Percentiles rank a stretch among this genome's conserved stretches.
Evolutionary conservation across 257 asterid species (phyloP).

Genomic region (Cruciata laevipes): DNA sequence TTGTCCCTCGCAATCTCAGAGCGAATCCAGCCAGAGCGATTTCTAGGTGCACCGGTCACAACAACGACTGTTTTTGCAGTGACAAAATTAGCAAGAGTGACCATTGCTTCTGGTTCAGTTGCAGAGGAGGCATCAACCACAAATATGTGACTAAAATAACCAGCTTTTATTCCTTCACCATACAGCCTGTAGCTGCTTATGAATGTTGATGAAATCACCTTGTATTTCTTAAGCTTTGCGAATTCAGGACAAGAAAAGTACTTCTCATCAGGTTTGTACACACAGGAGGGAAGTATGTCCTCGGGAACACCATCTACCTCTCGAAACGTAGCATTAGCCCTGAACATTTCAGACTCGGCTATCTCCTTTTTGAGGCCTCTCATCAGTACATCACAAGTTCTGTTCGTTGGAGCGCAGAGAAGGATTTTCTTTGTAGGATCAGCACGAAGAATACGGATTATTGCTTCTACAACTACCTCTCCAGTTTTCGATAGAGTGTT

Average conservation of each 20-base stretch:
- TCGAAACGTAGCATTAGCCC: constrained; percentile 29
- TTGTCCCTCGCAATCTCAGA: constrained; percentile 22
- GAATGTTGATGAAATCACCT: constrained; percentile 17
- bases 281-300: constrained; percentile 22
- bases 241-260: constrained; percentile 20
- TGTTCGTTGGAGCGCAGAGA: constrained; percentile 21
- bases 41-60: constrained; percentile 14
- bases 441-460: not conserved
- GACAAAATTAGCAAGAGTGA: constrained; percentile 20
- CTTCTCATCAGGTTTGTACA: not conserved
- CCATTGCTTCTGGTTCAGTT: constrained; percentile 25
- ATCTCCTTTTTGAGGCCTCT: constrained; percentile 17
- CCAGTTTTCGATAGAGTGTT: not conserved
- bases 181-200: constrained; percentile 20
- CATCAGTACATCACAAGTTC: constrained; percentile 22
- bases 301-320: constrained; percentile 21
- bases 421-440: constrained; percentile 17
- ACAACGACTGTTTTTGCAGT: constrained; percentile 16
- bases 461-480: constrained; percentile 11
- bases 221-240: not conserved
- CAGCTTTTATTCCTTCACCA: constrained; percentile 17
- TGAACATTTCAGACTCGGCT: constrained; percentile 16
- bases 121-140: constrained; percentile 28
- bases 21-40: constrained; percentile 23
- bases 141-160: constrained; percentile 25